phyloP scores from a whole-genome alignment of 371 early-diverging fungal species.

The Smittium mucronatum region DNA sequence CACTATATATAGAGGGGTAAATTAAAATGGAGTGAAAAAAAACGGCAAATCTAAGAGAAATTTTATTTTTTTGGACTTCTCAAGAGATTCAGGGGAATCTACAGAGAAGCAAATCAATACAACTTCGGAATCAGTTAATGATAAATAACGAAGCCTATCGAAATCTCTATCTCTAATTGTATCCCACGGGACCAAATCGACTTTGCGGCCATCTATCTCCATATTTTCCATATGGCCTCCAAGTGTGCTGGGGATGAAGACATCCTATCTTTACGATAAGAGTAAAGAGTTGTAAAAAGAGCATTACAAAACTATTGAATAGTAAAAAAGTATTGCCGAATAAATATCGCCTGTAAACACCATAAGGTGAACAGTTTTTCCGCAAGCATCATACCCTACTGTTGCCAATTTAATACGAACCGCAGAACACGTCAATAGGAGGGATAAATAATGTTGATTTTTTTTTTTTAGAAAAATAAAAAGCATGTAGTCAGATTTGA shows the following conservation, averaged over 20 bases:
- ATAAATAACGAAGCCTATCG: constrained; percentile 91
- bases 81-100: constrained; percentile 87
- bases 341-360: constrained; percentile 86
- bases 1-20: constrained; percentile 36
- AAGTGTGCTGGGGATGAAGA: constrained; percentile 40
- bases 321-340: constrained; percentile 41
- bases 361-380: constrained; percentile 93
- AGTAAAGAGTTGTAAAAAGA: background rate
- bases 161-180: constrained; percentile 89
- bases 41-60: background rate
- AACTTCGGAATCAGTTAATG: constrained; percentile 93
- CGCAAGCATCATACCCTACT: constrained; percentile 96
- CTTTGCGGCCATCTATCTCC: constrained; percentile 42
- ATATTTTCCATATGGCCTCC: constrained; percentile 55
- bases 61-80: constrained; percentile 73
- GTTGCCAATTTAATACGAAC: constrained; percentile 91
- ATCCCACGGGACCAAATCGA: constrained; percentile 55
- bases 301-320: background rate
- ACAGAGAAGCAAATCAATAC: constrained; percentile 90
- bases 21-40: constrained; percentile 15
- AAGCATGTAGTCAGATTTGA: too few relatives aligned
- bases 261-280: constrained; percentile 17
- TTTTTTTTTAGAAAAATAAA: too few relatives aligned
- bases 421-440: constrained; percentile 37
- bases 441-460: too few relatives aligned